These are phyloP conservation scores for Dillenia suffruticosa DNA, from an alignment of 164 flowering plant species.

Conservation along the genomic window DNA sequence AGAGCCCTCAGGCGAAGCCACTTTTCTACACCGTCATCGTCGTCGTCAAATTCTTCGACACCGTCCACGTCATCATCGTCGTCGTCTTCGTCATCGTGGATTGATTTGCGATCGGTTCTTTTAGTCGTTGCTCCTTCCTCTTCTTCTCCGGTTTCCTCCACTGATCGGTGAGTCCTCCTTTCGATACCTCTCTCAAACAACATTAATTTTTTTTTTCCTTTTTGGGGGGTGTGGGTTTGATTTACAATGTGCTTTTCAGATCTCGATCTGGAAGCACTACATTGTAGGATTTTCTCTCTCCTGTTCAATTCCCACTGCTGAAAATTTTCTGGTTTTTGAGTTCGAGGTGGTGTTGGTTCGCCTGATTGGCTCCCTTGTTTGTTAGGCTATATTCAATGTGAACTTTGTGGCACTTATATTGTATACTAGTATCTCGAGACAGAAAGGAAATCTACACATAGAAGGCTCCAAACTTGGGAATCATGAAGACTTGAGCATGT, in stretches of 20 bases:
- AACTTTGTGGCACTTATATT: too few species aligned
- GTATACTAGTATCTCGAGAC: too few species aligned
- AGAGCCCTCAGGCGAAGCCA: slow-evolving; percentile 70
- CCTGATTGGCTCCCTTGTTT: too few species aligned
- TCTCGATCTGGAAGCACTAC: too few species aligned
- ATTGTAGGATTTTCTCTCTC: too few species aligned
- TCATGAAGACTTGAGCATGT: too few species aligned
- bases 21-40: slow-evolving; percentile 45
- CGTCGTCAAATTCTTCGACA: slow-evolving; percentile 28
- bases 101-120: slow-evolving; percentile 81
- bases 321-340: too few species aligned
- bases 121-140: slow-evolving; percentile 69
- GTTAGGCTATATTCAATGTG: too few species aligned
- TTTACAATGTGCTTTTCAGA: background rate
- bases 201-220: background rate
- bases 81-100: slow-evolving; percentile 62
- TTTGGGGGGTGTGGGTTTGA: background rate
- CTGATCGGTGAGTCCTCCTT: slow-evolving; percentile 69
- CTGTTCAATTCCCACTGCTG: too few species aligned
- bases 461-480: too few species aligned
- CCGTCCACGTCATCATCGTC: slow-evolving; percentile 45
- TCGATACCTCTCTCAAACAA: background rate
- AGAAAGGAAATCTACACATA: too few species aligned
- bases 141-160: slow-evolving; percentile 40
- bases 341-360: too few species aligned